A percentile compares a stretch with the other conserved stretches of the same genome.
These are phyloP conservation scores for Rhamnella rubrinervis DNA, from an alignment of 331 rosid genomes.

Conservation along the genomic window DNA sequence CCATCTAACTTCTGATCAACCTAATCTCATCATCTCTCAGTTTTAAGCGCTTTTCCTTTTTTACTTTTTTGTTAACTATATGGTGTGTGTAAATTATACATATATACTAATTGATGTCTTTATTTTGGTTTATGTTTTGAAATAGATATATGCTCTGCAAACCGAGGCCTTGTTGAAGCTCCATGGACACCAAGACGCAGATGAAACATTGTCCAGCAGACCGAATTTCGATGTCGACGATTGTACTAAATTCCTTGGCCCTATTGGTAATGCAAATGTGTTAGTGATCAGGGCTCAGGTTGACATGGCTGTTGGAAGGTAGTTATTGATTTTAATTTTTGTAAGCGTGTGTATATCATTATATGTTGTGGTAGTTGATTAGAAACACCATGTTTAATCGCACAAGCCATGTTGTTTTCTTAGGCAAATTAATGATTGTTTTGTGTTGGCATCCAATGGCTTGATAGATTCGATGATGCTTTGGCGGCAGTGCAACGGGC, in stretches of 20 bases:
- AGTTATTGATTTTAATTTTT: background rate
- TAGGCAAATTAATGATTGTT: constrained; percentile 3
- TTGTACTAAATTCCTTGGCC: constrained; percentile 65
- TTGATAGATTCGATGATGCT: constrained; percentile 66
- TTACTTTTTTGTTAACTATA: background rate
- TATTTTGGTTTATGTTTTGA: background rate
- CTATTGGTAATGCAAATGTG: constrained; percentile 52
- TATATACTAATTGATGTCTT: background rate
- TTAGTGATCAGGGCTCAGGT: constrained; percentile 54
- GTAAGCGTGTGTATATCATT: background rate
- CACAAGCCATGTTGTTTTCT: background rate
- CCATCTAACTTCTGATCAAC: background rate
- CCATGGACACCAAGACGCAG: constrained; percentile 70
- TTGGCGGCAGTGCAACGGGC: constrained; percentile 52
- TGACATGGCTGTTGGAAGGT: constrained; percentile 70
- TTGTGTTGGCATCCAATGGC: background rate
- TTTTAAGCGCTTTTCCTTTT: no score
- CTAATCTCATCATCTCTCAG: no score
- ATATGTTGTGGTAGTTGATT: no score
- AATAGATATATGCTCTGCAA: constrained; percentile 72
- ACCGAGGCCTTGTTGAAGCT: constrained; percentile 79
- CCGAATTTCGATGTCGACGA: constrained; percentile 56
- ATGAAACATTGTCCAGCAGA: constrained; percentile 48
- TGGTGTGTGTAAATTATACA: background rate
- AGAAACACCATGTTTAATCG: no score